Base-by-base conservation (phyloP, 176 grass and related monocot species). In the Carex littledalei region DNA sequence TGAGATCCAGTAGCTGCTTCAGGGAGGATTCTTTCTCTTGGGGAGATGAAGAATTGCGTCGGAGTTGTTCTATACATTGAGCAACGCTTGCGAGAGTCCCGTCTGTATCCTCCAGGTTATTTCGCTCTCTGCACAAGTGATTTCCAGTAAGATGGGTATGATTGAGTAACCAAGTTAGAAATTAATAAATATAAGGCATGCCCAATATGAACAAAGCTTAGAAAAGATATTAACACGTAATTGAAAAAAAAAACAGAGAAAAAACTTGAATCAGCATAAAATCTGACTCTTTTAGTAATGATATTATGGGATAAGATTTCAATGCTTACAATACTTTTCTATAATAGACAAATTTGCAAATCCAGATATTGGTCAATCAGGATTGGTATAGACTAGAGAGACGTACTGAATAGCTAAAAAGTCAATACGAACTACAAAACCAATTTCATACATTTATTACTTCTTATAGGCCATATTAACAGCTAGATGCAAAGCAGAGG, bases 1-100 rank as follows among this genome's bases (percentile, higher is more conserved):
- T 84, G 91, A 97, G 94, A 87, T 97, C 94, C 78, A 94, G 85
- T 87, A 97, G 73, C 83, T 97, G 94, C 86, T 87, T 97, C 85
- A 97, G 83, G 81, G 92, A 94, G 67, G 67, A 92, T 85, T 97
- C 92, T 86, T 94, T 97, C 83, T 94, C 94, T 84, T 94, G 94
- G 34, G 84, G 31, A 20, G 94, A 89, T 55, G 88, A 92, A 68
- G 94, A 94, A 87, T 84, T 94, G 84, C 90, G 91, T 1, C 94
- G 90, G 16, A 97, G 87, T 81, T 97, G 94, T 89, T 97, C 94
- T 84, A 97, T 92, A 67, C 91, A 97, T 57, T 92, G 94, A 81
- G 94, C 94, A 78, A 97, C 86, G 5, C 92, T 97, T 81, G 94
- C 90, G 41, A 97, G 94, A 84, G 94, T 97, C 79, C 93, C 94